phyloP scores from a whole-genome alignment of 768 basidiomycete genomes.

The Pholiota molesta region DNA sequence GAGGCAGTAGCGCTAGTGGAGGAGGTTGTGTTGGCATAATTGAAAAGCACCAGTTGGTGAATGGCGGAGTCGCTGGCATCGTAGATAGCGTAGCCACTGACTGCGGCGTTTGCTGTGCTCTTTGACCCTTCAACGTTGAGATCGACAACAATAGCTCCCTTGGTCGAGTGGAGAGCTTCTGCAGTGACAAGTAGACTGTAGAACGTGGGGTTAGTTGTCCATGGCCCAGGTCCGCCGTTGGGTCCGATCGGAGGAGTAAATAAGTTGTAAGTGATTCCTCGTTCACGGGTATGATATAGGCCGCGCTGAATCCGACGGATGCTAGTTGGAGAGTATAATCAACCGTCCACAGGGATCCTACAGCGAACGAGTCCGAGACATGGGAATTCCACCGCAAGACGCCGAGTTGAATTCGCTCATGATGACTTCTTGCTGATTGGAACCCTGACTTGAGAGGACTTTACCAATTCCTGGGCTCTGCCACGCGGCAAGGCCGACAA shows the following conservation, averaged over 20 bases:
- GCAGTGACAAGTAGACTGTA: conserved; percentile 51
- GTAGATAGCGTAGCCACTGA: conserved; percentile 62
- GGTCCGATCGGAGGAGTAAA: conserved; percentile 44
- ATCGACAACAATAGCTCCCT: conserved; percentile 48
- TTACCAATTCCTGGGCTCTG: conserved; percentile 43
- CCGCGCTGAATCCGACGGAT: conserved; percentile 47
- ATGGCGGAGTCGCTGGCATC: conserved; percentile 48
- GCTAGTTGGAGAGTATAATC: conserved; percentile 59
- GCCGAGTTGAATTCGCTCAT: conserved; percentile 60
- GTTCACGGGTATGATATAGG: conserved; percentile 58
- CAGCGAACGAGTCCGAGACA: conserved; percentile 54
- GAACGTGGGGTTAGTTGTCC: conserved; percentile 53
- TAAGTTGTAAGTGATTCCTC: conserved; percentile 54
- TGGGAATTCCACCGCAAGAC: conserved; percentile 54
- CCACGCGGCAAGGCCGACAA: conserved; percentile 47
- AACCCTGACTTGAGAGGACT: conserved; percentile 32
- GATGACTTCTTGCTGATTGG: conserved; percentile 37
- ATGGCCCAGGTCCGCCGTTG: conserved; percentile 37
- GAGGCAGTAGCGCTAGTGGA: conserved; percentile 28
- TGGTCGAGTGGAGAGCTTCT: conserved; percentile 43
- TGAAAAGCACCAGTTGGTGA: conserved; percentile 49
- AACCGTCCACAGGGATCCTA: conserved; percentile 51
- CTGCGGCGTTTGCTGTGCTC: conserved; percentile 37
- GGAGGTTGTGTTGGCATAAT: conserved; percentile 47
- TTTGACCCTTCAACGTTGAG: conserved; percentile 45